Evolutionary conservation across 257 asterid genomes (phyloP).

Genomic region (Petunia secreta): DNA sequence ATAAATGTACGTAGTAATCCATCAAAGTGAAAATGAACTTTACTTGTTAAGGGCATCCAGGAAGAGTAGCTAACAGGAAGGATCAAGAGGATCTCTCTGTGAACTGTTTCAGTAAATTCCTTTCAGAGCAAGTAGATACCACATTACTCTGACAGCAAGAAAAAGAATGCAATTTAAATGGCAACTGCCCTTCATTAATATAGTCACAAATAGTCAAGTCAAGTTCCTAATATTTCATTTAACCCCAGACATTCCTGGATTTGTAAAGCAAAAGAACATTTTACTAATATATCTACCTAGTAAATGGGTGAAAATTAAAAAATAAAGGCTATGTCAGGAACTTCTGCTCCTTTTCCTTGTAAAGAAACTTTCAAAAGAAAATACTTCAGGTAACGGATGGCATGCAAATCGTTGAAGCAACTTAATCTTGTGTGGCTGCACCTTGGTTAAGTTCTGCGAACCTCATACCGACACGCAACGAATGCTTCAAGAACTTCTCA

Average conservation of each 20-base stretch:
- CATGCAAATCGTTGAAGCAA: background rate
- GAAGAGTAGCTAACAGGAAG: too few relatives aligned
- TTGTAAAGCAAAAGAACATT: background rate
- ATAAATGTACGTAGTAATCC: too few relatives aligned
- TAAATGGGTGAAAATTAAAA: too few relatives aligned
- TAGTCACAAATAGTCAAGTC: background rate
- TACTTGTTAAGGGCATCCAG: too few relatives aligned
- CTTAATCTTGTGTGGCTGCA: constrained; percentile 70
- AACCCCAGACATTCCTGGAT: background rate
- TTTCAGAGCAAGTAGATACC: background rate
- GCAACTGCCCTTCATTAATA: background rate
- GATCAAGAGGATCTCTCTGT: too few relatives aligned
- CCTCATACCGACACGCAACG: constrained; percentile 90
- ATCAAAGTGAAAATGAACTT: too few relatives aligned
- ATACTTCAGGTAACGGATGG: background rate
- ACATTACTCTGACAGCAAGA: background rate
- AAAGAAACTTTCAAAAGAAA: background rate
- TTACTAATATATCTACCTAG: background rate
- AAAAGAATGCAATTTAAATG: background rate
- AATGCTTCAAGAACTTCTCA: constrained; percentile 92
- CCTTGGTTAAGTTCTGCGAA: constrained; percentile 91
- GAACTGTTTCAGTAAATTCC: too few relatives aligned
- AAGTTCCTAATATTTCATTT: background rate
- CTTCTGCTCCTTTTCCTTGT: background rate
- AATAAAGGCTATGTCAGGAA: background rate